Conservation (phyloP, 345 rosid species). For the Atalantia buxifolia region DNA sequence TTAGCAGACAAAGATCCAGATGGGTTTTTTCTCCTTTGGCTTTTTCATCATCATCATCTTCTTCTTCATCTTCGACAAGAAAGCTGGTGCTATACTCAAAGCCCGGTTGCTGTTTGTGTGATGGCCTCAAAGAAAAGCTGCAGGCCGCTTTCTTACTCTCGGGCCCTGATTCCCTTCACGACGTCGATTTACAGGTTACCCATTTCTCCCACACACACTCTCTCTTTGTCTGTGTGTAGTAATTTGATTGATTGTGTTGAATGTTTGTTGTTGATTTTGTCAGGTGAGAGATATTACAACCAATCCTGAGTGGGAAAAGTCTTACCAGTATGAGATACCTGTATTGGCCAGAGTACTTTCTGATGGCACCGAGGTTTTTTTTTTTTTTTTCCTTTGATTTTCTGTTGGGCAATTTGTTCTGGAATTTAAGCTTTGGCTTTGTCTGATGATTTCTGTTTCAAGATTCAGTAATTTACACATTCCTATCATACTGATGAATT, state of each 20-base stretch:
- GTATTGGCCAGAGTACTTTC: constrained; percentile 60
- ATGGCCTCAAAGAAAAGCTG: constrained; percentile 92
- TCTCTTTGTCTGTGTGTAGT: not conserved
- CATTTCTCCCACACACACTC: not conserved
- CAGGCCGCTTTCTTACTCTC: constrained; percentile 70
- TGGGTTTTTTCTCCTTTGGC: constrained; percentile 30
- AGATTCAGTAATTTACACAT: not conserved
- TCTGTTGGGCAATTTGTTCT: not conserved
- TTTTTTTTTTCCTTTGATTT: not conserved
- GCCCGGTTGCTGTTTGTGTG: constrained; percentile 94
- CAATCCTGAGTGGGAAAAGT: constrained; percentile 76
- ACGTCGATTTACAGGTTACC: constrained; percentile 66
- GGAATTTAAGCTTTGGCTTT: constrained; percentile 2
- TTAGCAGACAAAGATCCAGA: constrained; percentile 30
- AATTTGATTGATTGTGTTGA: not conserved
- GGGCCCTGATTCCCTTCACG: constrained; percentile 58
- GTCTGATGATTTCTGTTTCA: not conserved
- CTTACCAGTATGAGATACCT: constrained; percentile 81
- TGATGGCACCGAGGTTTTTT: constrained; percentile 68
- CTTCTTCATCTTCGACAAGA: constrained; percentile 34
- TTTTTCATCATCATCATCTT: constrained; percentile 23
- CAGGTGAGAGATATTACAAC: constrained; percentile 75
- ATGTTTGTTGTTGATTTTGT: constrained; percentile 8
- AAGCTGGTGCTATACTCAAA: constrained; percentile 73
- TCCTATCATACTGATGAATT: not conserved